Percentiles rank a stretch among this genome's conserved stretches.
Evolutionary conservation across 805 yeast species (phyloP).

Genomic region (Brettanomyces nanus): DNA sequence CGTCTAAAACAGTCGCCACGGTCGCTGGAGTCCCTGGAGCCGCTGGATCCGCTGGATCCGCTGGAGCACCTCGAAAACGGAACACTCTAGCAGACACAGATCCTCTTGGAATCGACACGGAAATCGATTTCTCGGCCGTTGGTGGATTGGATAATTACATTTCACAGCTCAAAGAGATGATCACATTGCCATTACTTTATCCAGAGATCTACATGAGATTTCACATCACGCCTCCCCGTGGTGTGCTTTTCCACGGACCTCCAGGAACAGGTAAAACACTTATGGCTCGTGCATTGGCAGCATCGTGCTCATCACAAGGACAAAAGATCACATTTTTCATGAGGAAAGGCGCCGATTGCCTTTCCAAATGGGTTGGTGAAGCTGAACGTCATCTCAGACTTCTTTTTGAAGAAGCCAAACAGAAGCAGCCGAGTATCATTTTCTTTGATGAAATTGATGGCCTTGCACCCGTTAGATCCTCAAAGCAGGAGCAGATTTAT

Average conservation of each 20-base stretch:
- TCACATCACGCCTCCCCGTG: slow-evolving; percentile 91
- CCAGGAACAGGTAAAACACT: slow-evolving; percentile 99
- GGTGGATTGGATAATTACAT: slow-evolving; percentile 92
- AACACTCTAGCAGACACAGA: slow-evolving; percentile 77
- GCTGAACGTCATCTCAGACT: slow-evolving; percentile 91
- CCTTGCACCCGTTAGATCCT: slow-evolving; percentile 93
- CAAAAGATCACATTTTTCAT: slow-evolving; percentile 90
- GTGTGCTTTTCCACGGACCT: slow-evolving; percentile 96
- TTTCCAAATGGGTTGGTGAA: slow-evolving; percentile 98
- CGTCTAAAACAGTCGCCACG: slow-evolving; percentile 14
- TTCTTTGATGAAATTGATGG: slow-evolving; percentile 99
- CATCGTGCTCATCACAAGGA: slow-evolving; percentile 80
- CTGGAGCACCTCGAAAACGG: slow-evolving; percentile 28
- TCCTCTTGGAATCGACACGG: slow-evolving; percentile 76
- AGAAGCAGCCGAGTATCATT: slow-evolving; percentile 91
- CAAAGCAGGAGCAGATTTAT: slow-evolving; percentile 97
- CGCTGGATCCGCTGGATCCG: slow-evolving; percentile 41
- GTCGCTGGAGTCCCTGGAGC: slow-evolving; percentile 14
- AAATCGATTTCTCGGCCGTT: slow-evolving; percentile 57
- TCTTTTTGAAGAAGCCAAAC: slow-evolving; percentile 91
- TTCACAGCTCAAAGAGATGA: slow-evolving; percentile 93
- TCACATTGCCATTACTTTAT: slow-evolving; percentile 81
- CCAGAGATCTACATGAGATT: slow-evolving; percentile 91
- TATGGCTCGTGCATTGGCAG: slow-evolving; percentile 96
- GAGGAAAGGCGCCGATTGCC: slow-evolving; percentile 97